Evolutionary conservation across 164 flowering plant genomes (phyloP).

Genomic region (Piper longum): DNA sequence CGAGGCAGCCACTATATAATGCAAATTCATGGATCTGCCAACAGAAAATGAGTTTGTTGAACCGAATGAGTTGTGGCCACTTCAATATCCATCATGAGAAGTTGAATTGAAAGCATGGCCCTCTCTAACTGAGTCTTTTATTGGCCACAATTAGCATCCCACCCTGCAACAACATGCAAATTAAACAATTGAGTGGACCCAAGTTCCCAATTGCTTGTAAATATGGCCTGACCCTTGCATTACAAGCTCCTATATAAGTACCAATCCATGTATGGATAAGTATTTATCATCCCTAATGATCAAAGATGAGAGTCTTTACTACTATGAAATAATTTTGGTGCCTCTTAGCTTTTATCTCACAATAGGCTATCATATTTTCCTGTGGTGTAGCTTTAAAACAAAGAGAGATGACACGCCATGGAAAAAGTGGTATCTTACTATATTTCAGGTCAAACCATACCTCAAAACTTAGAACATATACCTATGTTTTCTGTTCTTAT

Average conservation of each 20-base stretch:
- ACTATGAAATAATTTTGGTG: constrained; percentile 40
- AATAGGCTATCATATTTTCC: constrained; percentile 55
- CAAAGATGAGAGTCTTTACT: constrained; percentile 6
- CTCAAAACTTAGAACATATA: background rate
- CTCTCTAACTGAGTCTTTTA: background rate
- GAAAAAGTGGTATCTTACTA: constrained; percentile 28
- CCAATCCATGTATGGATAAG: background rate
- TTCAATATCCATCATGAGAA: no score
- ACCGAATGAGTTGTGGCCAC: background rate
- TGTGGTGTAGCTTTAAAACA: constrained; percentile 40
- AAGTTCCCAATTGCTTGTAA: background rate
- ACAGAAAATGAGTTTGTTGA: no score
- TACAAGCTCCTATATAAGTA: background rate
- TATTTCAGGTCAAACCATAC: constrained; percentile 22
- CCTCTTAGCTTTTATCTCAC: constrained; percentile 46
- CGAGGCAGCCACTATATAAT: no score
- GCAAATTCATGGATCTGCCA: no score
- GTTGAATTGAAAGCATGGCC: no score
- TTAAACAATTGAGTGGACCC: background rate
- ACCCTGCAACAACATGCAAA: background rate
- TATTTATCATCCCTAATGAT: background rate
- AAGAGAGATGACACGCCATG: constrained; percentile 23
- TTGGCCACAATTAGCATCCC: background rate
- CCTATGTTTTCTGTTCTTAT: background rate
- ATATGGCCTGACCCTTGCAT: background rate